Evolutionary conservation across 345 rosid genomes (phyloP).

Genomic region (Aethionema arabicum): DNA sequence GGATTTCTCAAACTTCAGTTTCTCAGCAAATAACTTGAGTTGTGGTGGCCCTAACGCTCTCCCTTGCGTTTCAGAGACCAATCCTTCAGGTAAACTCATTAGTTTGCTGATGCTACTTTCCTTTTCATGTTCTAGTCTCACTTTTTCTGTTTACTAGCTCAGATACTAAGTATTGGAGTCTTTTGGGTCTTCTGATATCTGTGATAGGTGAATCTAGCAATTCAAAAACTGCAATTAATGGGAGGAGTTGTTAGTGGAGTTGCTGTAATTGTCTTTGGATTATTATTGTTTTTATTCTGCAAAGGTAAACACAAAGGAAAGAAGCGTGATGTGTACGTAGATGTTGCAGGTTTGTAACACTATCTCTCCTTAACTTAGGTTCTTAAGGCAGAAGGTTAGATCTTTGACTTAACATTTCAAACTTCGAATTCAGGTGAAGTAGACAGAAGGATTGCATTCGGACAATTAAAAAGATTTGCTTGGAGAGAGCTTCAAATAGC

Average conservation of each 20-base stretch:
- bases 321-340: constrained; percentile 77
- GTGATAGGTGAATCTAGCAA: constrained; percentile 56
- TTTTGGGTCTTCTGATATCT: constrained; percentile 9
- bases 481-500: constrained; percentile 97
- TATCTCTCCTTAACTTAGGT: background rate
- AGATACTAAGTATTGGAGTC: constrained; percentile 6
- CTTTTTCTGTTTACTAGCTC: constrained; percentile 8
- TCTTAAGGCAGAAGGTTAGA: background rate
- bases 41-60: constrained; percentile 51
- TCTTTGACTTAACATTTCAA: constrained; percentile 5
- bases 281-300: constrained; percentile 55
- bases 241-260: constrained; percentile 74
- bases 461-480: constrained; percentile 89
- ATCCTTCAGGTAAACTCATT: constrained; percentile 54
- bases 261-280: constrained; percentile 48
- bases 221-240: constrained; percentile 61
- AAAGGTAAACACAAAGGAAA: constrained; percentile 63
- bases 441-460: constrained; percentile 92
- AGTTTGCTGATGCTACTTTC: constrained; percentile 5
- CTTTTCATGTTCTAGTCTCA: background rate
- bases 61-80: constrained; percentile 51
- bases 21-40: constrained; percentile 67
- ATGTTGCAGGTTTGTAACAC: constrained; percentile 71
- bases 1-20: constrained; percentile 49
- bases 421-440: constrained; percentile 69